phyloP scores from a whole-genome alignment of 2,329 filamentous ascomycete species.

The Decorospora gaudefroyi region DNA sequence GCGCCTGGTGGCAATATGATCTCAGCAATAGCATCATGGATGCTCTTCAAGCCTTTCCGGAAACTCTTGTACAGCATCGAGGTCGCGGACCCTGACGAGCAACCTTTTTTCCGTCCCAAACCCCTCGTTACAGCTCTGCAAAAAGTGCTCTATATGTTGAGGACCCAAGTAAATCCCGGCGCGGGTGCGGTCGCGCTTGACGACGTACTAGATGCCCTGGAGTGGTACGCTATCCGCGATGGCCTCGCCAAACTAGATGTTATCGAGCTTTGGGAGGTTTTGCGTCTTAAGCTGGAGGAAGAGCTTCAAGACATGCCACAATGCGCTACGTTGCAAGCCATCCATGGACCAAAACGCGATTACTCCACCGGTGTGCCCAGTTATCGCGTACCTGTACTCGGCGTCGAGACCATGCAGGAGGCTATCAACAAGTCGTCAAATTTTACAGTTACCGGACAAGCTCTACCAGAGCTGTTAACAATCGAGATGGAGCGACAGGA shows the following conservation, averaged over 20 bases:
- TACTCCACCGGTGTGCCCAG: constrained; percentile 41
- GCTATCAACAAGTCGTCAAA: constrained; percentile 46
- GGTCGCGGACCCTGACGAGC: constrained; percentile 53
- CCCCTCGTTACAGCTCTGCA: constrained; percentile 58
- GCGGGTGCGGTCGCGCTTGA: constrained; percentile 42
- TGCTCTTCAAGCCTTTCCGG: constrained; percentile 64
- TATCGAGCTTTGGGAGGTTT: constrained; percentile 59
- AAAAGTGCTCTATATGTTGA: constrained; percentile 57
- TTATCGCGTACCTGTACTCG: constrained; percentile 45
- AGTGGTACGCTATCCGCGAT: constrained; percentile 49
- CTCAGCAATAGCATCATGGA: constrained; percentile 61
- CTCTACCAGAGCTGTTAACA: constrained; percentile 56
- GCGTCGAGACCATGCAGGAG: constrained; percentile 48
- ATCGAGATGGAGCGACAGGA: constrained; percentile 63
- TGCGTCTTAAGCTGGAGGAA: constrained; percentile 58
- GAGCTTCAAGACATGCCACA: constrained; percentile 55
- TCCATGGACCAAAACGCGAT: constrained; percentile 53
- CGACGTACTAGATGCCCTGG: constrained; percentile 45
- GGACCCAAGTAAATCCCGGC: constrained; percentile 49
- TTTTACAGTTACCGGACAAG: constrained; percentile 25
- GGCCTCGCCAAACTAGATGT: constrained; percentile 54
- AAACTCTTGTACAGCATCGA: constrained; percentile 58
- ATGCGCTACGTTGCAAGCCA: constrained; percentile 47
- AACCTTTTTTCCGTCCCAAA: constrained; percentile 55
- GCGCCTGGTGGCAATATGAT: constrained; percentile 51